Conservation (phyloP, 2,329 filamentous ascomycete species). For the Rhynchosporium agropyri region DNA sequence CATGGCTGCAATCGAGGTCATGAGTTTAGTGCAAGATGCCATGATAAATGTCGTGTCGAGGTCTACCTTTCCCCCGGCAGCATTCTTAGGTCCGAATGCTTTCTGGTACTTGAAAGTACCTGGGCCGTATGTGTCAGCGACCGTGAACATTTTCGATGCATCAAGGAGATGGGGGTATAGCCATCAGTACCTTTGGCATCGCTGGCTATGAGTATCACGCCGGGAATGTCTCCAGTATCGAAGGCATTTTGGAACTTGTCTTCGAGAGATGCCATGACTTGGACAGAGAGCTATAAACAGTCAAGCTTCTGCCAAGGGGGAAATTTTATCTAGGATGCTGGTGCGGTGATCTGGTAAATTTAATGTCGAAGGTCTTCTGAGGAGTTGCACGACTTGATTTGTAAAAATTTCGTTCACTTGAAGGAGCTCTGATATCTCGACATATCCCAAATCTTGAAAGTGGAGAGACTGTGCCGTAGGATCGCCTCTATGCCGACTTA, state of each 20-base stretch:
- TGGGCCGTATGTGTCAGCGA: slow-evolving; percentile 25
- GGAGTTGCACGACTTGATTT: no score
- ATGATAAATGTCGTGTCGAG: slow-evolving; percentile 52
- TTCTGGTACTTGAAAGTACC: slow-evolving; percentile 44
- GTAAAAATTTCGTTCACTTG: no score
- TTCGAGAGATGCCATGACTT: slow-evolving; percentile 18
- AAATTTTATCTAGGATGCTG: no score
- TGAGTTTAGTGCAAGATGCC: slow-evolving; percentile 60
- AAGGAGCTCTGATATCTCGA: no score
- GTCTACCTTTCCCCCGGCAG: slow-evolving; percentile 53
- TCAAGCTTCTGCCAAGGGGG: no score
- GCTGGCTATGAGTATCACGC: slow-evolving; percentile 26
- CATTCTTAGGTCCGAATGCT: slow-evolving; percentile 50
- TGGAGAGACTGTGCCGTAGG: no score
- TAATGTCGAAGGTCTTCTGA: no score
- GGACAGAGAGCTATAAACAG: not conserved
- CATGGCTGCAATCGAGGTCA: slow-evolving; percentile 55
- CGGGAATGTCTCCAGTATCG: slow-evolving; percentile 26
- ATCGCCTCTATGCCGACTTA: no score
- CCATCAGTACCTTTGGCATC: slow-evolving; percentile 23
- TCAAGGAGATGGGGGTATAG: not conserved
- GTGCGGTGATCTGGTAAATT: no score
- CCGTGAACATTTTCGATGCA: no score
- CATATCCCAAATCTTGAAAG: no score
- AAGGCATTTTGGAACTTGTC: slow-evolving; percentile 24